These are phyloP conservation scores for Vitis cinerea DNA, from an alignment of 164 flowering plant genomes.

Conservation along the genomic window DNA sequence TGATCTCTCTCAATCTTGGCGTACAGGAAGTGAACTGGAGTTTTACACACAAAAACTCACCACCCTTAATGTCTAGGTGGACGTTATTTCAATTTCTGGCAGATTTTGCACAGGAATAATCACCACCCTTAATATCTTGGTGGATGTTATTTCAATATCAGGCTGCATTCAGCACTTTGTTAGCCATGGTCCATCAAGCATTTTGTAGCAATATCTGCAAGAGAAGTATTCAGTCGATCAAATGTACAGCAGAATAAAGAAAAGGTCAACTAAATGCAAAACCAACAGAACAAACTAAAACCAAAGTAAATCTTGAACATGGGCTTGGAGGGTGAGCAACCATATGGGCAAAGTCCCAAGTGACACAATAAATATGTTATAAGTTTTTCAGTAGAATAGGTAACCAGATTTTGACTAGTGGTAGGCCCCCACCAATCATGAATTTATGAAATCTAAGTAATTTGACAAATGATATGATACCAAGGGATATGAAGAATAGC, in stretches of 20 bases:
- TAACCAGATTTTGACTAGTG: background rate
- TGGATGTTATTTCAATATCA: background rate
- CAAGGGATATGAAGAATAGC: no score
- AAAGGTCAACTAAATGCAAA: no score
- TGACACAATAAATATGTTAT: no score
- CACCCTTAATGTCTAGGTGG: background rate
- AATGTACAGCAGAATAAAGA: background rate
- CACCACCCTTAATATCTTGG: conserved; percentile 2
- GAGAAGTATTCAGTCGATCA: background rate
- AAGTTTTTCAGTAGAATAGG: background rate
- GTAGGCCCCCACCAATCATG: background rate
- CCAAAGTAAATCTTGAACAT: no score
- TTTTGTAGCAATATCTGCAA: background rate
- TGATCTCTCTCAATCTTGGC: no score
- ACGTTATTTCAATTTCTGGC: background rate
- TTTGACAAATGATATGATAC: background rate
- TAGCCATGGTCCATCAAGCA: background rate
- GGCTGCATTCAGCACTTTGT: background rate
- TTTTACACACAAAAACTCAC: background rate
- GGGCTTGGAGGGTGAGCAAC: no score
- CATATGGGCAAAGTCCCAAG: no score
- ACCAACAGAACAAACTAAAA: no score
- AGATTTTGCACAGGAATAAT: background rate
- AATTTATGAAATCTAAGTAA: background rate
- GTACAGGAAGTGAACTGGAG: background rate